These are phyloP conservation scores for Fusarium sp. DNA, from an alignment of 2,329 filamentous ascomycete genomes.

Conservation along the genomic window DNA sequence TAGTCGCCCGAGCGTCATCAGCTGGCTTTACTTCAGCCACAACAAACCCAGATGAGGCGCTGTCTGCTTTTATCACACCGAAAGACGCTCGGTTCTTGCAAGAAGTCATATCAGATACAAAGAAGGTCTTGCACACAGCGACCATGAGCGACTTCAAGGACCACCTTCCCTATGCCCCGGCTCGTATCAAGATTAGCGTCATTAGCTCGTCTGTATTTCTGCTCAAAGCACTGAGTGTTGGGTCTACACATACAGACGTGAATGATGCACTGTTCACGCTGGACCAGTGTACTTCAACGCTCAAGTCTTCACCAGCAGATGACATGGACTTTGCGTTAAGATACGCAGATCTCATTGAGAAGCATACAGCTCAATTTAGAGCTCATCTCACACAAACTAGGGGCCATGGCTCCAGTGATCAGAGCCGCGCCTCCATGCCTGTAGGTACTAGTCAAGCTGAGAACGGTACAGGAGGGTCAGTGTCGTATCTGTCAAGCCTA, in stretches of 20 bases:
- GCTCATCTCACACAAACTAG: constrained; percentile 12
- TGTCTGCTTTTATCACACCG: constrained; percentile 29
- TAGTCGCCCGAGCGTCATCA: constrained; percentile 29
- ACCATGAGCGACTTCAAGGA: constrained; percentile 25
- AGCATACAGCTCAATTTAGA: constrained; percentile 34
- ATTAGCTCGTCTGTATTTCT: constrained; percentile 42
- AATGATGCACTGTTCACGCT: constrained; percentile 21
- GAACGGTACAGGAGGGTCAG: background rate
- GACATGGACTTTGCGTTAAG: constrained; percentile 45
- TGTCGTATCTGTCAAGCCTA: background rate
- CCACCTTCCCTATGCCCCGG: constrained; percentile 34
- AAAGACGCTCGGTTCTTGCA: constrained; percentile 37
- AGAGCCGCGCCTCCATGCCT: background rate
- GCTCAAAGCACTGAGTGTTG: constrained; percentile 37
- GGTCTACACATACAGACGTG: constrained; percentile 31
- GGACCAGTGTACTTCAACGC: constrained; percentile 32
- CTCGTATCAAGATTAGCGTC: constrained; percentile 34
- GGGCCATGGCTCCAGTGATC: background rate
- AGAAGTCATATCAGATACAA: constrained; percentile 38
- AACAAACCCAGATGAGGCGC: constrained; percentile 12
- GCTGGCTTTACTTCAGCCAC: constrained; percentile 10
- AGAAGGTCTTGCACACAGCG: constrained; percentile 27
- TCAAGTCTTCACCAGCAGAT: constrained; percentile 28
- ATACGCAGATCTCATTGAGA: constrained; percentile 41
- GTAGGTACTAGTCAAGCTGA: background rate